phyloP scores from a whole-genome alignment of 768 basidiomycete species.

The Serendipita sp. region DNA sequence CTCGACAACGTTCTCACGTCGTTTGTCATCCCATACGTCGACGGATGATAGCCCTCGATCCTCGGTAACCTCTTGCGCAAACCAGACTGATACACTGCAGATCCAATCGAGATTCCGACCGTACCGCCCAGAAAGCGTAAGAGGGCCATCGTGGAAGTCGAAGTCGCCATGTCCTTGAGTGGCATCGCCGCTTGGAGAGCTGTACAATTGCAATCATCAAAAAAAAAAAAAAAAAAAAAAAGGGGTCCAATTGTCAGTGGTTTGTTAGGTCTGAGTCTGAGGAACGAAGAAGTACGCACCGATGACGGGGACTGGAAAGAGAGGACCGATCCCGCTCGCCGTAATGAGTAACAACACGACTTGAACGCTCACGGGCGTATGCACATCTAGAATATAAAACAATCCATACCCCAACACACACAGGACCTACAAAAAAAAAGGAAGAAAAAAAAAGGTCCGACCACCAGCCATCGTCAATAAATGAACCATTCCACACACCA shows the following conservation, averaged over 20 bases:
- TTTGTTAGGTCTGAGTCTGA: too few relatives aligned
- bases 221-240: too few relatives aligned
- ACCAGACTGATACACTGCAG: constrained; percentile 22
- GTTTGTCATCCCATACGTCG: constrained; percentile 32
- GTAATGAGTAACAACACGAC: constrained; percentile 50
- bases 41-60: constrained; percentile 21
- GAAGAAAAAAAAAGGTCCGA: too few relatives aligned
- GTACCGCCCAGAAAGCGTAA: constrained; percentile 61
- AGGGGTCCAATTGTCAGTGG: too few relatives aligned
- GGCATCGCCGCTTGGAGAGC: constrained; percentile 80
- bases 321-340: constrained; percentile 45
- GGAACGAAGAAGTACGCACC: constrained; percentile 7
- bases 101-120: constrained; percentile 55
- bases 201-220: neutral
- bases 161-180: constrained; percentile 70
- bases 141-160: constrained; percentile 54
- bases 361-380: constrained; percentile 28
- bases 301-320: constrained; percentile 30
- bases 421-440: constrained; percentile 4
- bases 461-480: too few relatives aligned
- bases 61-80: constrained; percentile 20
- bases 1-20: constrained; percentile 30
- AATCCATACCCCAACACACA: neutral
- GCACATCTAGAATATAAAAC: constrained; percentile 20
- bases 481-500: neutral